Evolutionary conservation across 2,329 filamentous ascomycete genomes (phyloP), one percentile per base, ranked within the genome.

Genomic region (Pseudocercospora eumusae): DNA sequence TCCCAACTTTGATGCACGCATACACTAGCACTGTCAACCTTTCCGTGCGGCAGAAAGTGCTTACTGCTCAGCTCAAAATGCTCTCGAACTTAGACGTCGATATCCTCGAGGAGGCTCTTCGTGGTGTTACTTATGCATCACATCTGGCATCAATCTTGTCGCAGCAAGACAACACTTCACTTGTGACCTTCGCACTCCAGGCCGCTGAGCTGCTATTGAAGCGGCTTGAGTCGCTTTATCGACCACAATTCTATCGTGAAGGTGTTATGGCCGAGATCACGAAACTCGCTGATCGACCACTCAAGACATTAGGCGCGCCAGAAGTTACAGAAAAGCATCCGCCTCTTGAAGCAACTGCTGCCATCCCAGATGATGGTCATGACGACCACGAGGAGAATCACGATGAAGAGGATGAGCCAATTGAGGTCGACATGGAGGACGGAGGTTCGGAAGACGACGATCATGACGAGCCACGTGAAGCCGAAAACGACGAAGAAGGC

Each of bases 1-100:
- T 99, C 66, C 95, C 95, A 0, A 99, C 95, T 2, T 80, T 99
- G 65, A 98, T 95, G 28, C 93, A 99, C 75, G 93, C 93, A 0
- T 99, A 96, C 73, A 97, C 95, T 10, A 98, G 95, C 76, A 99
- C 95, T 0, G 93, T 99, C 66, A 99, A 99, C 73, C 80, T 98
- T 15, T 92, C 87, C 60, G 95, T 99, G 44, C 89, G 96, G 21
- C 92, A 98, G 74, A 97, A 96, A 77, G 95, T 99, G 2, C 83
- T 99, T 33, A 91, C 87, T 20, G 95, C 93, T n/a, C 95, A 99
- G 72, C 80, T 98, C 49, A 98, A 98, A 79, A 98, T 99, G 92
- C 84, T 99, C 9, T 96, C 92, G 11, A 96, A 97, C 67, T 79
- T 99, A n/a, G 92, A 97, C 69, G 87, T 86, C 47, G 82, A 84